Percentiles rank a stretch among this genome's conserved stretches.
These are phyloP conservation scores for Lunasporangiospora selenospora DNA, from an alignment of 192 early-diverging fungal genomes.

Conservation along the genomic window DNA sequence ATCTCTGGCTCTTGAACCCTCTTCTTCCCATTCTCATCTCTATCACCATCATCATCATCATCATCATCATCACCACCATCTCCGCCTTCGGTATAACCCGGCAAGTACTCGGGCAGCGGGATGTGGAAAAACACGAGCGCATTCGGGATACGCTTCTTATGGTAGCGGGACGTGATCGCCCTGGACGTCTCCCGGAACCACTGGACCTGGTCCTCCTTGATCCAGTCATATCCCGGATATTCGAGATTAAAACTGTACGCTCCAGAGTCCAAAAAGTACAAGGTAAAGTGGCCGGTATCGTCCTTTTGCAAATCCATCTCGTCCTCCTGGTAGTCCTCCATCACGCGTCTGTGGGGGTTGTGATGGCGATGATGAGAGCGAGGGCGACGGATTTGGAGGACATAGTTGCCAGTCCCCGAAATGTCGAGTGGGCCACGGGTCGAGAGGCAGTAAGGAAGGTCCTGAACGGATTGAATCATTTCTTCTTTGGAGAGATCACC, in stretches of 20 bases:
- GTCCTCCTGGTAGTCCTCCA: neutral
- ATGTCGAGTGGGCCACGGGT: conserved; percentile 44
- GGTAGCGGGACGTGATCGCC: conserved; percentile 18
- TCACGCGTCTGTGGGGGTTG: neutral
- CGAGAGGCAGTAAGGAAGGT: conserved; percentile 47
- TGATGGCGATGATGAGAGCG: neutral
- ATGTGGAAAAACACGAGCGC: conserved; percentile 56
- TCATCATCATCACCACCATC: neutral
- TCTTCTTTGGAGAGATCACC: conserved; percentile 53
- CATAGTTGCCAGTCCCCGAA: conserved; percentile 52
- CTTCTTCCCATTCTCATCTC: neutral
- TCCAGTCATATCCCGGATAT: conserved; percentile 46
- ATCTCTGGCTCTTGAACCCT: neutral
- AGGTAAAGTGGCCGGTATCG: conserved; percentile 32
- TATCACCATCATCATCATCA: conserved; percentile 6
- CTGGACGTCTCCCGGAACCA: conserved; percentile 48
- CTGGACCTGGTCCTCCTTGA: conserved; percentile 53
- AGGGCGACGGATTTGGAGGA: conserved; percentile 28
- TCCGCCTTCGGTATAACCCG: conserved; percentile 1
- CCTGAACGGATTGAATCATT: conserved; percentile 40
- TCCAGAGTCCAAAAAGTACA: conserved; percentile 55
- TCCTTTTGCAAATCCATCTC: neutral
- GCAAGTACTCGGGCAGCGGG: conserved; percentile 50
- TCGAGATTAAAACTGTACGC: conserved; percentile 41
- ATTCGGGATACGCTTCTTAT: conserved; percentile 30